phyloP scores from a whole-genome alignment of 441 rosid species.

The Eutrema salsugineum region DNA sequence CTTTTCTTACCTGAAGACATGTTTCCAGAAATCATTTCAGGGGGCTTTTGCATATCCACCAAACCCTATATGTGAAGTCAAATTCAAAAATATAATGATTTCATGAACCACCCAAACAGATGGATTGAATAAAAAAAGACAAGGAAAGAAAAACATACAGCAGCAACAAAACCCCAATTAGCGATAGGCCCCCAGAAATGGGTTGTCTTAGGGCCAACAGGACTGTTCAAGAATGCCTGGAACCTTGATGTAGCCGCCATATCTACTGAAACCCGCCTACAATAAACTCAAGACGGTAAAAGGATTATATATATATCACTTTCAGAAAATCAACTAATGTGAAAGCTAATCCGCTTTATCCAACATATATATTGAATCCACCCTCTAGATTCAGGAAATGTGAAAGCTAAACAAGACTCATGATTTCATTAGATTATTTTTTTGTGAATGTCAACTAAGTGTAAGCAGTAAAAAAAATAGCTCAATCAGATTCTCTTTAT shows the following conservation, averaged over 20 bases:
- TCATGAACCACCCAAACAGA: neutral
- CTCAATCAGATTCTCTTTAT: neutral
- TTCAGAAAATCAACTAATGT: neutral
- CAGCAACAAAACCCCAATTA: conserved; percentile 91
- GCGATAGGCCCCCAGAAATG: conserved; percentile 99
- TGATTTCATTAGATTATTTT: neutral
- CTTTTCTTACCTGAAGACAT: conserved; percentile 71
- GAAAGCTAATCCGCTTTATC: neutral
- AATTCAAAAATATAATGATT: neutral
- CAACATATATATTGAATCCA: neutral
- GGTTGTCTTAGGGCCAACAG: conserved; percentile 92
- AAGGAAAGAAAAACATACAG: conserved; percentile 48
- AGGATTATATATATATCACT: neutral
- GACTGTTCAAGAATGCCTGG: conserved; percentile 83
- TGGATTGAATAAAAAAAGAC: neutral
- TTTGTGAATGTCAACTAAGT: neutral
- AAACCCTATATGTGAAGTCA: conserved; percentile 55
- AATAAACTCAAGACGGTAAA: neutral
- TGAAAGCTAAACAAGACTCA: neutral
- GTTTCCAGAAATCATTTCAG: conserved; percentile 92
- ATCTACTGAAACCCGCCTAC: neutral
- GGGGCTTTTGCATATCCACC: conserved; percentile 90
- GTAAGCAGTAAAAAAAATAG: neutral
- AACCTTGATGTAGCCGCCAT: conserved; percentile 57
- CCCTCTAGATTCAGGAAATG: neutral